A percentile compares a stretch with the other conserved stretches of the same genome.
These are phyloP conservation scores for Fusarium sp. DNA, from an alignment of 2,329 filamentous ascomycete genomes.

Conservation along the genomic window DNA sequence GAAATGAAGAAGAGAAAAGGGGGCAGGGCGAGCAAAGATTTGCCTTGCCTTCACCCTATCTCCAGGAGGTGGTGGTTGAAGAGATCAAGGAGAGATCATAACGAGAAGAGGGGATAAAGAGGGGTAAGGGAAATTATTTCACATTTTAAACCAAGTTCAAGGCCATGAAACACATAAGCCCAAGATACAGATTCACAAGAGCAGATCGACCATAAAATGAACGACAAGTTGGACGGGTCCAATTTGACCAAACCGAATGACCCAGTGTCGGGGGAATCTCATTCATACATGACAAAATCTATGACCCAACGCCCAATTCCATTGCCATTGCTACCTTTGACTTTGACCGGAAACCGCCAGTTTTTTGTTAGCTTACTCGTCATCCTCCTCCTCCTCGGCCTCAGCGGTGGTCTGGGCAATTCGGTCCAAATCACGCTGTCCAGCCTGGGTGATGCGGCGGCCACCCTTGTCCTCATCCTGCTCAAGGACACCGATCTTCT, in stretches of 20 bases:
- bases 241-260: conserved; percentile 49
- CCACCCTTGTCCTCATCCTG: conserved; percentile 98
- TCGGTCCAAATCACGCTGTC: conserved; percentile 98
- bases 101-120: background rate
- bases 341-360: conserved; percentile 30
- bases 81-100: background rate
- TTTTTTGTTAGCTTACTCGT: conserved; percentile 68
- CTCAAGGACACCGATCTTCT: conserved; percentile 99
- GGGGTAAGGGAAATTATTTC: background rate
- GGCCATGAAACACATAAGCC: background rate
- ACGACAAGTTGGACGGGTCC: conserved; percentile 43
- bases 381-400: conserved; percentile 72
- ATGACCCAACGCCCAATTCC: conserved; percentile 53
- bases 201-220: conserved; percentile 18
- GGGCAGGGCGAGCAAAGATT: no score
- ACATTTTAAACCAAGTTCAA: background rate
- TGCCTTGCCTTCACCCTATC: background rate
- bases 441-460: conserved; percentile 95
- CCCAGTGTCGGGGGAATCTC: conserved; percentile 49
- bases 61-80: background rate
- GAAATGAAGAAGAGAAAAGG: background rate
- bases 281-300: conserved; percentile 53
- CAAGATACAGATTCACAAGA: conserved; percentile 9
- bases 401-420: conserved; percentile 83
- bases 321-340: conserved; percentile 40